Evolutionary conservation across 306 rosid genomes (phyloP), one percentile per base, ranked within the genome.

Genomic region (Pterocarpus macrocarpus): DNA sequence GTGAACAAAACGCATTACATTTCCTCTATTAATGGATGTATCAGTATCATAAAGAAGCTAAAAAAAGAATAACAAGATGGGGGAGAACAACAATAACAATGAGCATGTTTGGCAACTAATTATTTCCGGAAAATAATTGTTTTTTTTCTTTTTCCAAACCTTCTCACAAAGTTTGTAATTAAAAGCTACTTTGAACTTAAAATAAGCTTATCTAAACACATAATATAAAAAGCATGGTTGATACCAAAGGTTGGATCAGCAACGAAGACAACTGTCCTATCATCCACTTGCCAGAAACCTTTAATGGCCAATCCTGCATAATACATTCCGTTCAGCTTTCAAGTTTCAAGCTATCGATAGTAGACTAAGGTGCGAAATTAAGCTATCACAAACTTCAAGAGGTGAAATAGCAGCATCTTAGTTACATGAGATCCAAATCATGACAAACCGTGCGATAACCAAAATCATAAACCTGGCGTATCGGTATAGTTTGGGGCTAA

Each of bases 181-280:
- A 47, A 9, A 9, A 47, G 15, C 53, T 47, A 12, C 15, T 47
- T 12, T 12, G 2, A 47, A 47, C 15, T 1, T 47, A 47, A 7
- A 47, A 47, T 12, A 9, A 47, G 53, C 0, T 47, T 9, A 47
- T 11, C 53, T 12, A 47, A 47, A 47, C 9, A 12, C 3, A 12
- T 3, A 80, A 52, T 72, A 38, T 44, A 30, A 67, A 73, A 82
- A 61, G 50, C 33, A 73, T 16, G 32, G 38, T 47, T 28, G 45
- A 56, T 73, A 95, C 99, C 99, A 82, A 95, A 93, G 14, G 98
- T 95, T 34, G 99, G 99, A 88, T 95, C 99, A 53, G 99, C 99
- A 79, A 95, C 99, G 82, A 95, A 95, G 49, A 95, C 98, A 63
- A 95, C 81, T 76, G 99, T 95, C 82, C 94, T 91, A 73, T 95